These are phyloP conservation scores for Komagataella pastoris DNA, from an alignment of 805 yeast species.

Conservation along the genomic window DNA sequence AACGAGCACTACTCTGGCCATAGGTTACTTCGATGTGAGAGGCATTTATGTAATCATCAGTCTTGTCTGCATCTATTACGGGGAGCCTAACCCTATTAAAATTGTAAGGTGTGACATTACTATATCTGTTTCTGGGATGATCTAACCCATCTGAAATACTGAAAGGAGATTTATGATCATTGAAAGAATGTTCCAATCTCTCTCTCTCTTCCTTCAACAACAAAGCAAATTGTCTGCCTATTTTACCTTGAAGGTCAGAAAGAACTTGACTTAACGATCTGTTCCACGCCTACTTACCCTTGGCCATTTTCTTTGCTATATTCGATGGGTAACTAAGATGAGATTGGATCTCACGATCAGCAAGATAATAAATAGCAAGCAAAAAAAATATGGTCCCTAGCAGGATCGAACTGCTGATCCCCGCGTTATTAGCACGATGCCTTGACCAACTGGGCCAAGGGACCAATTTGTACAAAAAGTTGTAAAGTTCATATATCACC, in stretches of 20 bases:
- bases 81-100: conserved; percentile 1
- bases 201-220: background rate
- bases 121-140: background rate
- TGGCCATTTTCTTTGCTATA: background rate
- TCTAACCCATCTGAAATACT: background rate
- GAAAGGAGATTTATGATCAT: background rate
- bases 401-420: conserved; percentile 84
- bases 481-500: background rate
- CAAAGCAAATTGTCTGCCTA: background rate
- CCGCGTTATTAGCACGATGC: conserved; percentile 32
- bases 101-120: background rate
- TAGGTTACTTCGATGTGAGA: conserved; percentile 12
- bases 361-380: background rate
- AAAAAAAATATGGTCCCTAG: conserved; percentile 45
- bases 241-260: background rate
- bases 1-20: conserved; percentile 10
- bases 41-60: conserved; percentile 21
- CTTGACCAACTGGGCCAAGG: conserved; percentile 33
- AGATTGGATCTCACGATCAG: background rate
- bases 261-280: background rate
- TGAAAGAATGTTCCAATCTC: background rate
- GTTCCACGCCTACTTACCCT: background rate
- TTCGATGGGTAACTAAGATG: background rate
- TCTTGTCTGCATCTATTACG: background rate
- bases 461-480: conserved; percentile 4